Percentiles rank a stretch among this genome's conserved stretches.
Conservation (phyloP, 179 eudicot genomes). For the Carnegiea gigantea region DNA sequence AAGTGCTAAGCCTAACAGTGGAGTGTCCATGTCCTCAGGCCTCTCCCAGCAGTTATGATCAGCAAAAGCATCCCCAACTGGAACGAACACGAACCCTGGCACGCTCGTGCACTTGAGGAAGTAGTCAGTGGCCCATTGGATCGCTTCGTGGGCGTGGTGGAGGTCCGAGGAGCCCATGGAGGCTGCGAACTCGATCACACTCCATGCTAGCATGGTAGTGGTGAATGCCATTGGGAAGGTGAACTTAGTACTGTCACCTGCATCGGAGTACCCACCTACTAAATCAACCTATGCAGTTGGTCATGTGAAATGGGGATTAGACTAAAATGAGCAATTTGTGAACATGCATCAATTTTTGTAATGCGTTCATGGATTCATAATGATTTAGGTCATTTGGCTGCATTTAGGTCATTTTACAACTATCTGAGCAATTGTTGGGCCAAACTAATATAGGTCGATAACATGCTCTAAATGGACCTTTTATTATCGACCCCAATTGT, state of each 20-base stretch:
- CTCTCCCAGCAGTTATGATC: slow-evolving; percentile 59
- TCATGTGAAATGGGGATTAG: not conserved
- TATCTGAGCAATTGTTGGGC: too few species aligned
- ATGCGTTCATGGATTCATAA: too few species aligned
- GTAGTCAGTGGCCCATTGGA: slow-evolving; percentile 66
- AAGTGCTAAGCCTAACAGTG: slow-evolving; percentile 33
- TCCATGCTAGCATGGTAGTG: slow-evolving; percentile 77
- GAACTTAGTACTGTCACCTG: slow-evolving; percentile 71
- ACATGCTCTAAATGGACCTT: too few species aligned
- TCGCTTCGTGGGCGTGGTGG: slow-evolving; percentile 41
- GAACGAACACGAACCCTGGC: slow-evolving; percentile 53
- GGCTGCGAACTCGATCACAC: slow-evolving; percentile 48
- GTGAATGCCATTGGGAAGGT: slow-evolving; percentile 77
- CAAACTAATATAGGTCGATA: too few species aligned
- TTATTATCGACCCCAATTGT: too few species aligned
- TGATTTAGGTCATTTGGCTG: too few species aligned
- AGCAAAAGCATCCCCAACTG: slow-evolving; percentile 50
- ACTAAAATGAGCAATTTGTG: too few species aligned
- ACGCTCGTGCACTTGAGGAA: slow-evolving; percentile 48
- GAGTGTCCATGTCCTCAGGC: slow-evolving; percentile 66
- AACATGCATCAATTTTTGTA: too few species aligned
- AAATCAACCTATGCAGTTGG: slow-evolving; percentile 41
- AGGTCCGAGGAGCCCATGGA: slow-evolving; percentile 42
- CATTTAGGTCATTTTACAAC: too few species aligned
- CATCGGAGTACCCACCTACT: slow-evolving; percentile 67